Percentiles rank a stretch among this genome's conserved stretches.
Evolutionary conservation across 1,139 yeast species (phyloP).

Genomic region (Suhomyces anneliseae): DNA sequence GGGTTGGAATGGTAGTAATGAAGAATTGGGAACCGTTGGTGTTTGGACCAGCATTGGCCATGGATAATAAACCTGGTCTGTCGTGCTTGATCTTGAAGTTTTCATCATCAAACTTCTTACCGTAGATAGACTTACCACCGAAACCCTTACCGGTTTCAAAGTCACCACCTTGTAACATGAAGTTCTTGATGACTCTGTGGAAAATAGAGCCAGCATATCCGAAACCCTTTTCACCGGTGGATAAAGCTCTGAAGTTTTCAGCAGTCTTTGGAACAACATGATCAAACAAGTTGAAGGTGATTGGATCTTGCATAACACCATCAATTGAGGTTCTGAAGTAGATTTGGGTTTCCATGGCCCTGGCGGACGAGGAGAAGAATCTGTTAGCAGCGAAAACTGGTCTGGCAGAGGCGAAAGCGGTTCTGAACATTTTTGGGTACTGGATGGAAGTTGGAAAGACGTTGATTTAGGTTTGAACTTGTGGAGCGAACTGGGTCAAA

Average conservation of each 20-base stretch:
- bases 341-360: conserved; percentile 36
- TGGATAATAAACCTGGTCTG: conserved; percentile 40
- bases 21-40: conserved; percentile 46
- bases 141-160: conserved; percentile 42
- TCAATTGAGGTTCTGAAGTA: conserved; percentile 38
- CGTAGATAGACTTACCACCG: conserved; percentile 44
- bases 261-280: conserved; percentile 97
- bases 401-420: conserved; percentile 14
- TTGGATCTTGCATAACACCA: conserved; percentile 32
- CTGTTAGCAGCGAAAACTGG: conserved; percentile 21
- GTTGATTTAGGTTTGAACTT: background rate
- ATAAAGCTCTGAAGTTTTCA: conserved; percentile 95
- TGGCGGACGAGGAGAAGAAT: conserved; percentile 32
- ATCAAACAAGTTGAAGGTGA: conserved; percentile 61
- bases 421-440: conserved; percentile 14
- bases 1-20: conserved; percentile 44
- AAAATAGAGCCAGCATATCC: conserved; percentile 81
- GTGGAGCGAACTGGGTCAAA: background rate
- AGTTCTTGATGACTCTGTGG: conserved; percentile 45
- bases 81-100: conserved; percentile 36
- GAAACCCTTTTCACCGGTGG: conserved; percentile 96
- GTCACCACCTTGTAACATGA: conserved; percentile 49
- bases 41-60: conserved; percentile 48
- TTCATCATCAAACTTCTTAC: conserved; percentile 39
- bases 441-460: conserved; percentile 1